A percentile compares a stretch with the other conserved stretches of the same genome.
phyloP scores from a whole-genome alignment of 139 green algal species.

The Yamagishiella unicocca region DNA sequence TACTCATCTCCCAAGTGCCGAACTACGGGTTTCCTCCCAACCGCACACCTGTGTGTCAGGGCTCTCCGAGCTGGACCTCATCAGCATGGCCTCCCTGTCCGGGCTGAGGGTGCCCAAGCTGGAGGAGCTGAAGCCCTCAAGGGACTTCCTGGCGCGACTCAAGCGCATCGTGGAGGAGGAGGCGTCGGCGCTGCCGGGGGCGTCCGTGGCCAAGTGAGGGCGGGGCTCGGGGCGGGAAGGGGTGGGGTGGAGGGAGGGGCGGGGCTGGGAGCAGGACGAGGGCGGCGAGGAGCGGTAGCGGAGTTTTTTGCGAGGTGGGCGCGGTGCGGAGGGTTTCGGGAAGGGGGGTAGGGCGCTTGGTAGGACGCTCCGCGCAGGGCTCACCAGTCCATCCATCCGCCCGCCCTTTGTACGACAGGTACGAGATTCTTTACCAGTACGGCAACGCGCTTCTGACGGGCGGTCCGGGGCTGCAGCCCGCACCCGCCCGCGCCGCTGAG shows the following conservation, averaged over 20 bases:
- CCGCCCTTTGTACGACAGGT: neutral
- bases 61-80: constrained; percentile 26
- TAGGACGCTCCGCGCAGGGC: neutral
- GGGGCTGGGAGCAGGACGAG: neutral
- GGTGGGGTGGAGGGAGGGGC: neutral
- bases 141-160: constrained; percentile 1
- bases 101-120: constrained; percentile 39
- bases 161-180: constrained; percentile 44
- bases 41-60: too few species aligned
- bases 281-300: neutral
- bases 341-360: neutral
- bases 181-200: constrained; percentile 45
- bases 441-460: constrained; percentile 52
- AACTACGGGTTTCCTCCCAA: too few species aligned
- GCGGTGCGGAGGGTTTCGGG: too few species aligned
- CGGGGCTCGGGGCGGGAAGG: neutral
- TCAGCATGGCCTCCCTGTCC: neutral
- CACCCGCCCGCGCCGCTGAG: constrained; percentile 50
- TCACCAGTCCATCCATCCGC: too few species aligned
- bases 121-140: constrained; percentile 18
- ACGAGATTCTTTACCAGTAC: constrained; percentile 51
- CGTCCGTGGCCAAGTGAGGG: constrained; percentile 5
- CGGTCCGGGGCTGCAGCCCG: constrained; percentile 23
- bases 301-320: too few species aligned
- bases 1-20: too few species aligned